These are phyloP conservation scores for Kurtzmaniella natalensis DNA, from an alignment of 1,139 yeast genomes.

Conservation along the genomic window DNA sequence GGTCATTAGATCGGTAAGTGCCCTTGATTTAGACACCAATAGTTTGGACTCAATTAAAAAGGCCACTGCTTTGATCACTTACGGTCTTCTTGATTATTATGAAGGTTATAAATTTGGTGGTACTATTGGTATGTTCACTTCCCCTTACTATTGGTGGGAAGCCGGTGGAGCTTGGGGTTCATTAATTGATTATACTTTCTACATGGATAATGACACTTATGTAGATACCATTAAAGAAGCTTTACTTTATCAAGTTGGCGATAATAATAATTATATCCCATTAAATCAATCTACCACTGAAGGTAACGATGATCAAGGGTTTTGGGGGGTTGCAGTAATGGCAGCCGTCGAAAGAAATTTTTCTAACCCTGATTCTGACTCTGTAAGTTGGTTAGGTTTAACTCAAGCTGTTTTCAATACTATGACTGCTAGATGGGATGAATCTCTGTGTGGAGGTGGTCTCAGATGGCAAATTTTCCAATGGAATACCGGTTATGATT, in stretches of 20 bases:
- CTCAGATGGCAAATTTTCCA: slow-evolving; percentile 94
- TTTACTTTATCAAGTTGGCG: slow-evolving; percentile 62
- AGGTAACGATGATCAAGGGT: slow-evolving; percentile 92
- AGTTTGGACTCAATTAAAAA: slow-evolving; percentile 32
- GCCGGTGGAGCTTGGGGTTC: slow-evolving; percentile 89
- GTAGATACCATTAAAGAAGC: slow-evolving; percentile 53
- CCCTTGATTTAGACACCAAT: slow-evolving; percentile 33
- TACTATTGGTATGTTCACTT: slow-evolving; percentile 68
- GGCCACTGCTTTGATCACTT: slow-evolving; percentile 54
- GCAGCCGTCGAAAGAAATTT: slow-evolving; percentile 81
- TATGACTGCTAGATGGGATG: slow-evolving; percentile 88
- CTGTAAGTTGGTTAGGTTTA: slow-evolving; percentile 59
- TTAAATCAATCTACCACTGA: slow-evolving; percentile 70
- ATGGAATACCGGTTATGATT: slow-evolving; percentile 92
- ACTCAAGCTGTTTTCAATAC: slow-evolving; percentile 85
- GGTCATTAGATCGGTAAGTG: slow-evolving; percentile 10
- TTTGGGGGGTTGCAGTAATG: slow-evolving; percentile 85
- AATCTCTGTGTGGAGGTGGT: slow-evolving; percentile 73
- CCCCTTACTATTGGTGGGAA: slow-evolving; percentile 92
- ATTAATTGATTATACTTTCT: slow-evolving; percentile 60
- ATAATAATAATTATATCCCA: slow-evolving; percentile 67
- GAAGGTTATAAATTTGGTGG: slow-evolving; percentile 64
- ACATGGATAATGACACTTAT: slow-evolving; percentile 60
- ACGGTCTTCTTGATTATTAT: slow-evolving; percentile 71
- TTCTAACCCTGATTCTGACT: slow-evolving; percentile 48